Conservation (phyloP, 495 filamentous ascomycete genomes). For the Chlorociboria aeruginascens region DNA sequence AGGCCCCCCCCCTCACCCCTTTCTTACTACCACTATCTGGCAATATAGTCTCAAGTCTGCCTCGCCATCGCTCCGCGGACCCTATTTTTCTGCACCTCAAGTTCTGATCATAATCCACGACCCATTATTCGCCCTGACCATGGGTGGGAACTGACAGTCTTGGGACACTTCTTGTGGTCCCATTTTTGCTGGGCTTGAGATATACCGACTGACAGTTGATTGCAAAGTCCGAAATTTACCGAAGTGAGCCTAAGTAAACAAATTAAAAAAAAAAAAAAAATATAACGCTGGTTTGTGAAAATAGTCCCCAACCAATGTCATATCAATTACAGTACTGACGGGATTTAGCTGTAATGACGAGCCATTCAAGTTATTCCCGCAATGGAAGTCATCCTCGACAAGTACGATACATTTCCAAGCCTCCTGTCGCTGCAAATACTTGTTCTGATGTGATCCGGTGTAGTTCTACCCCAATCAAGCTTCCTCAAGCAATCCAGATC, state of each 20-base stretch:
- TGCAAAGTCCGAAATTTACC: conserved; percentile 1
- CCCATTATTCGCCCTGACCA: conserved; percentile 5
- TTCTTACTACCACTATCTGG: too few relatives aligned
- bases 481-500: conserved; percentile 5
- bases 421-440: background rate
- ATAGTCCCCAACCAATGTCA: background rate
- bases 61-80: conserved; percentile 6
- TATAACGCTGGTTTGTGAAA: conserved; percentile 5
- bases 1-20: too few relatives aligned
- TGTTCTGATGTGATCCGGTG: conserved; percentile 8
- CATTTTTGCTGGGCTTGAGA: conserved; percentile 7
- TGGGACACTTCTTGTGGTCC: background rate
- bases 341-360: conserved; percentile 10
- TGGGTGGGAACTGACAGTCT: background rate
- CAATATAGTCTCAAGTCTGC: conserved; percentile 8
- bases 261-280: too few relatives aligned
- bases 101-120: background rate
- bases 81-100: background rate
- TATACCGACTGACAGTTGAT: background rate
- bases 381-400: conserved; percentile 6
- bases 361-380: conserved; percentile 11
- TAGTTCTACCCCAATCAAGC: conserved; percentile 14
- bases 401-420: conserved; percentile 8
- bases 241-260: background rate
- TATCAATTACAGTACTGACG: conserved; percentile 1